Evolutionary conservation across 2,329 filamentous ascomycete species (phyloP).

Genomic region (Verticillium albo-atrum): DNA sequence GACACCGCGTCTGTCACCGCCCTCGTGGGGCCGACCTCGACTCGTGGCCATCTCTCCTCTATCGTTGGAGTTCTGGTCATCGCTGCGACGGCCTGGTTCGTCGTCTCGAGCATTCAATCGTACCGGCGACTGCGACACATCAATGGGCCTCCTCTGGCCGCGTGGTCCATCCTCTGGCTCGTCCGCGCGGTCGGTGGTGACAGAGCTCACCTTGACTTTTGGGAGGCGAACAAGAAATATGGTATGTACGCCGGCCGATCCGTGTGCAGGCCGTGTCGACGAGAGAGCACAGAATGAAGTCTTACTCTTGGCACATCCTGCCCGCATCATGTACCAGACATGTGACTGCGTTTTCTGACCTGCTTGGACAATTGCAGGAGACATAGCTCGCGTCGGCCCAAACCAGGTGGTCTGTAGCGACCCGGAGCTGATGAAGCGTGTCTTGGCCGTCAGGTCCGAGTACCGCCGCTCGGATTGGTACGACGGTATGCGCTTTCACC

Average conservation of each 20-base stretch:
- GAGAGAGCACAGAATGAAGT: not conserved
- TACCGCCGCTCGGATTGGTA: conserved; percentile 40
- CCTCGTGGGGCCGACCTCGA: too few species aligned
- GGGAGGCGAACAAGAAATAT: conserved; percentile 27
- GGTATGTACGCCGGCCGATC: conserved; percentile 15
- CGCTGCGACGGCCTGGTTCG: not conserved
- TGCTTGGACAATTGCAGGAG: conserved; percentile 15
- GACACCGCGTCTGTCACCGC: too few species aligned
- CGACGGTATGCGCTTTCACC: conserved; percentile 44
- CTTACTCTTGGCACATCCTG: not conserved
- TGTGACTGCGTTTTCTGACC: not conserved
- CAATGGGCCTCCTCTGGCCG: conserved; percentile 18
- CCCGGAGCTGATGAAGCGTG: conserved; percentile 29
- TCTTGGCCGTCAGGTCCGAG: conserved; percentile 28
- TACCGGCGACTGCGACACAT: conserved; percentile 20
- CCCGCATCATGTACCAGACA: not conserved
- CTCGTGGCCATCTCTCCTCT: too few species aligned
- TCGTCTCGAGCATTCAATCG: conserved; percentile 1
- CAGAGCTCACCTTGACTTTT: conserved; percentile 25
- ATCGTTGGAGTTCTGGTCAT: too few species aligned
- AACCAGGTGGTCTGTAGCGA: conserved; percentile 35
- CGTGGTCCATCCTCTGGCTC: conserved; percentile 24
- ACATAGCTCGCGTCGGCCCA: conserved; percentile 35
- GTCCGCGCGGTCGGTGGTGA: conserved; percentile 18
- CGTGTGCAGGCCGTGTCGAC: too few species aligned